Conservation (phyloP, 345 rosid species). For the Populus simonii region DNA sequence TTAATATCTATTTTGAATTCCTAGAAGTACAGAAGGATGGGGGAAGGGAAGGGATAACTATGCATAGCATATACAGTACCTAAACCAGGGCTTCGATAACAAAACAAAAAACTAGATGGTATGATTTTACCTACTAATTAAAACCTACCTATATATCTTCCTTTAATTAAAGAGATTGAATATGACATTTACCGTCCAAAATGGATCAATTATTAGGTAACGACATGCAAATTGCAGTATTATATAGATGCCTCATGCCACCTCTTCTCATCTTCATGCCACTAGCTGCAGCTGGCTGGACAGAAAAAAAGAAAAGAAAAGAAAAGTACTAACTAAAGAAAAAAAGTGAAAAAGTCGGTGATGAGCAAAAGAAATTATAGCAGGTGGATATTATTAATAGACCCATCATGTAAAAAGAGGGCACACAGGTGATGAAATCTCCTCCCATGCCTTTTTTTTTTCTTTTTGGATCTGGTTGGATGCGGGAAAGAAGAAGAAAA, state of each 20-base stretch:
- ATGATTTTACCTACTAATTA: background rate
- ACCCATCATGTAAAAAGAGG: slow-evolving; percentile 9
- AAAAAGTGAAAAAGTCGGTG: slow-evolving; percentile 9
- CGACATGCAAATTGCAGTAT: background rate
- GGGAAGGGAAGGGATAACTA: background rate
- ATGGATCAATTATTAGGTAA: background rate
- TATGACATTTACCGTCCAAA: background rate
- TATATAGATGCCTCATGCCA: background rate
- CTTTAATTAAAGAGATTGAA: background rate
- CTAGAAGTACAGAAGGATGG: background rate
- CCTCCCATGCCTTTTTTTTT: background rate
- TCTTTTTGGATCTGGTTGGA: slow-evolving; percentile 29
- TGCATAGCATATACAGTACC: background rate
- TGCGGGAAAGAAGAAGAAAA: background rate
- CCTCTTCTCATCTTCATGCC: background rate
- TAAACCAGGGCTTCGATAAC: background rate
- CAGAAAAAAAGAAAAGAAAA: background rate
- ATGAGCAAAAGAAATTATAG: background rate
- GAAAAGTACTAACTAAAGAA: background rate
- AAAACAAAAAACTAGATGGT: too few relatives aligned
- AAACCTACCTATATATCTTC: background rate
- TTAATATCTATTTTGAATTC: too few relatives aligned
- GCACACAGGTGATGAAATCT: slow-evolving; percentile 34
- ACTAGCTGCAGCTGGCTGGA: background rate
- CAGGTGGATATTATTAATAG: background rate